These are phyloP conservation scores for Uncinocarpus reesii DNA, from an alignment of 2,329 filamentous ascomycete species.

Conservation along the genomic window DNA sequence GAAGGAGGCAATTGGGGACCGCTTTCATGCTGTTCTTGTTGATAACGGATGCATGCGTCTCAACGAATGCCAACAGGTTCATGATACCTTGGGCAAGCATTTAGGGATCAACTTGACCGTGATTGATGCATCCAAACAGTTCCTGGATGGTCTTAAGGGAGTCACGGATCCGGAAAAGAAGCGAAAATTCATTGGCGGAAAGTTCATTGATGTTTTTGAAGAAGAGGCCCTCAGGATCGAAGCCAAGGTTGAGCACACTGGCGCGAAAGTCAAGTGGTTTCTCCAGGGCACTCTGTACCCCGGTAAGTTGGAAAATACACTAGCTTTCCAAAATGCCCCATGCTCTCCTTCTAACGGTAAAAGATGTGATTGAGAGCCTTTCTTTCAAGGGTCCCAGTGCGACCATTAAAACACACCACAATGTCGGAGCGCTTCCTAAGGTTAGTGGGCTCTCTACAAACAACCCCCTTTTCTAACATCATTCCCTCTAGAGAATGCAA, in stretches of 20 bases:
- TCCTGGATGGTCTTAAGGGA: slow-evolving; percentile 66
- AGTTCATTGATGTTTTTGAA: slow-evolving; percentile 73
- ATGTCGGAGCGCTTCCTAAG: slow-evolving; percentile 55
- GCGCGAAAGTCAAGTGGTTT: slow-evolving; percentile 75
- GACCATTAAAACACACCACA: slow-evolving; percentile 60
- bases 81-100: slow-evolving; percentile 65
- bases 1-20: slow-evolving; percentile 72
- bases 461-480: not conserved
- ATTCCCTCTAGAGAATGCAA: slow-evolving; percentile 17
- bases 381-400: slow-evolving; percentile 62
- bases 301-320: slow-evolving; percentile 23
- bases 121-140: slow-evolving; percentile 65
- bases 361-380: slow-evolving; percentile 58
- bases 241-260: slow-evolving; percentile 46
- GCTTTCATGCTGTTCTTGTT: slow-evolving; percentile 75
- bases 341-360: not conserved
- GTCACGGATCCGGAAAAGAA: slow-evolving; percentile 75
- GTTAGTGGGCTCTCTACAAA: not conserved
- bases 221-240: slow-evolving; percentile 53
- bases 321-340: no score
- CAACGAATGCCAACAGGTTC: slow-evolving; percentile 72
- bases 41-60: slow-evolving; percentile 80
- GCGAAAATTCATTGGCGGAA: slow-evolving; percentile 74
- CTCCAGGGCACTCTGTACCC: slow-evolving; percentile 76
- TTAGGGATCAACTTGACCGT: slow-evolving; percentile 86